A percentile compares a stretch with the other conserved stretches of the same genome.
Conservation (phyloP, 2,329 filamentous ascomycete genomes). For the Diaporthe australafricana region DNA sequence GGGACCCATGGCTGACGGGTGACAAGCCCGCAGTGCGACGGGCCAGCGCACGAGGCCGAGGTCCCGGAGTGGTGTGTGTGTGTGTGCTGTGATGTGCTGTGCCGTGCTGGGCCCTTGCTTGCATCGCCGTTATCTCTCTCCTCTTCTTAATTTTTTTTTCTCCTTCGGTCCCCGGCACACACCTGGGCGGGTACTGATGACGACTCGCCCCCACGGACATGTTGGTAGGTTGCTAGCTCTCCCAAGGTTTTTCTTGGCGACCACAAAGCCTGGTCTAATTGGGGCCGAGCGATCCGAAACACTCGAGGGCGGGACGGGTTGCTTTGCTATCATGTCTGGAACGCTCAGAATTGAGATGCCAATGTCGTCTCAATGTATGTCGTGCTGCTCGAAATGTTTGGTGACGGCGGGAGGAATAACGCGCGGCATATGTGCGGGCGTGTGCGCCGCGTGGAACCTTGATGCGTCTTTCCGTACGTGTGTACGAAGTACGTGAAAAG, state of each 20-base stretch:
- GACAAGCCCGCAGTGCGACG: constrained; percentile 9
- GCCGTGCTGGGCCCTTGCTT: background rate
- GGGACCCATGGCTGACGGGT: constrained; percentile 19
- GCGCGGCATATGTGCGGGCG: background rate
- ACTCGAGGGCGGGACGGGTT: background rate
- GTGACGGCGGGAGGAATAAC: background rate
- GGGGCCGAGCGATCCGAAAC: constrained; percentile 25
- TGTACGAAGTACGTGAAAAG: background rate
- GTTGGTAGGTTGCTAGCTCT: background rate
- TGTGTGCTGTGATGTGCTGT: background rate
- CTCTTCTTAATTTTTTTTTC: no score
- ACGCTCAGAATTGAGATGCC: constrained; percentile 10
- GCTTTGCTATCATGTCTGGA: background rate
- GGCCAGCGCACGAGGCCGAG: constrained; percentile 6
- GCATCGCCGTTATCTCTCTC: background rate
- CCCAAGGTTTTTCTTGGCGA: constrained; percentile 1
- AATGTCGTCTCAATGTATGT: constrained; percentile 5
- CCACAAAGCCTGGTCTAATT: background rate
- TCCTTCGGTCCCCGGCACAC: constrained; percentile 15
- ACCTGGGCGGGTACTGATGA: constrained; percentile 13
- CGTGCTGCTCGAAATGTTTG: background rate
- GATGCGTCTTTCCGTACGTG: constrained; percentile 9
- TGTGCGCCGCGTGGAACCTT: background rate
- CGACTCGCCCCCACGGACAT: constrained; percentile 3
- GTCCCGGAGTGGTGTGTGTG: background rate